phyloP scores from a whole-genome alignment of 495 filamentous ascomycete species.

The Chlorociboria aeruginascens region DNA sequence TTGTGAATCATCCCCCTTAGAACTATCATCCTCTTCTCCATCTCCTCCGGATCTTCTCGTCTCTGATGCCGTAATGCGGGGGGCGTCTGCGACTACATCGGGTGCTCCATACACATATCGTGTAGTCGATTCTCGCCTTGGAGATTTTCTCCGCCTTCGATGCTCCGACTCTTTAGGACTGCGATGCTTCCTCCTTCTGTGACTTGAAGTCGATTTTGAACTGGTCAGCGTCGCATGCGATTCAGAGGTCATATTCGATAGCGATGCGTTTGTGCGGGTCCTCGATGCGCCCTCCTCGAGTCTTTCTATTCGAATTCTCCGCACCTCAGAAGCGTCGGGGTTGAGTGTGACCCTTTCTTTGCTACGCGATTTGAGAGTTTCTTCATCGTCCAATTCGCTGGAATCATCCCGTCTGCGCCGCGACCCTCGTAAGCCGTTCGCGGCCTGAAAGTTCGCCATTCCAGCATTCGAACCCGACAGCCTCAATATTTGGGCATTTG shows the following conservation, averaged over 20 bases:
- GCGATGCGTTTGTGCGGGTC: conserved; percentile 1
- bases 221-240: conserved; percentile 14
- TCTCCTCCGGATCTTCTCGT: conserved; percentile 10
- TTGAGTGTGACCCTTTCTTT: conserved; percentile 9
- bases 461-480: conserved; percentile 8
- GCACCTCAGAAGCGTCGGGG: conserved; percentile 5
- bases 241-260: conserved; percentile 16
- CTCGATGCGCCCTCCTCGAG: conserved; percentile 5
- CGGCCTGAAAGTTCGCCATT: conserved; percentile 10
- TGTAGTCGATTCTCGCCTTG: conserved; percentile 2
- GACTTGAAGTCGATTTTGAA: conserved; percentile 1
- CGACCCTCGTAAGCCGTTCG: conserved; percentile 4
- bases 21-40: conserved; percentile 13
- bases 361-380: conserved; percentile 10
- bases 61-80: conserved; percentile 4
- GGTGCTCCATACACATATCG: conserved; percentile 12
- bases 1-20: conserved; percentile 3
- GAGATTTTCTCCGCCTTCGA: conserved; percentile 9
- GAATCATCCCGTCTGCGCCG: conserved; percentile 3
- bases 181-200: conserved; percentile 8
- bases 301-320: conserved; percentile 15
- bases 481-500: conserved; percentile 13
- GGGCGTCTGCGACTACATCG: neutral
- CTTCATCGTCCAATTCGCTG: conserved; percentile 14
- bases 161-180: conserved; percentile 9